phyloP scores from a whole-genome alignment of 2,329 filamentous ascomycete species.

The Ustilaginoidea virens region DNA sequence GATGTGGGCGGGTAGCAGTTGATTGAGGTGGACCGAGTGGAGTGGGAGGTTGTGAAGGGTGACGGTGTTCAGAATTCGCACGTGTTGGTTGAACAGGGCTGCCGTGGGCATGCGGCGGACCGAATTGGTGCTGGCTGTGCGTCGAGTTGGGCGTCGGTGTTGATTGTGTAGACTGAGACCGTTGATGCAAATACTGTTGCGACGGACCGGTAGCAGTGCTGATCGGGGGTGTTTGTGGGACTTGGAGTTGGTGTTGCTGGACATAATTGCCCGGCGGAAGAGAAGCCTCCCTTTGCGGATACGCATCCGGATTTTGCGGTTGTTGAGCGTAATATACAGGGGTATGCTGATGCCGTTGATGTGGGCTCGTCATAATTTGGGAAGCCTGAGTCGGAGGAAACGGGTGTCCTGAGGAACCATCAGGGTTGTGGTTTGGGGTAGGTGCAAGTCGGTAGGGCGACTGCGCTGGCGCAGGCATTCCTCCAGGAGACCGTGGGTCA shows the following conservation, averaged over 20 bases:
- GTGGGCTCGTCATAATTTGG: slow-evolving; percentile 31
- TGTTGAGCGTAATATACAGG: slow-evolving; percentile 26
- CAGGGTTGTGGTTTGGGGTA: slow-evolving; percentile 22
- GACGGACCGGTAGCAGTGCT: slow-evolving; percentile 22
- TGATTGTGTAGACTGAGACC: slow-evolving; percentile 44
- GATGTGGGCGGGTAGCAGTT: slow-evolving; percentile 17
- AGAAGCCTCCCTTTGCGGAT: slow-evolving; percentile 20
- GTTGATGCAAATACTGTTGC: slow-evolving; percentile 26
- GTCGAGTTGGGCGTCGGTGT: slow-evolving; percentile 46
- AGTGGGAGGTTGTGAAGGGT: slow-evolving; percentile 37
- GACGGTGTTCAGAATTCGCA: slow-evolving; percentile 26
- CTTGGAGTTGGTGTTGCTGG: slow-evolving; percentile 20
- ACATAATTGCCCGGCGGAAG: slow-evolving; percentile 24
- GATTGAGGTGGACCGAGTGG: slow-evolving; percentile 35
- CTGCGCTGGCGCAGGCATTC: slow-evolving; percentile 17
- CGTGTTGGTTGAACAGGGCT: slow-evolving; percentile 35
- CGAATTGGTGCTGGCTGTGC: slow-evolving; percentile 41
- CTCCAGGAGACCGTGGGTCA: slow-evolving; percentile 35
- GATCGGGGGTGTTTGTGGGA: slow-evolving; percentile 35
- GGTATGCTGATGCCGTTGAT: slow-evolving; percentile 31
- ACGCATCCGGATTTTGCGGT: slow-evolving; percentile 29
- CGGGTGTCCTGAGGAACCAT: slow-evolving; percentile 30
- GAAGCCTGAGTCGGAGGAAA: slow-evolving; percentile 30
- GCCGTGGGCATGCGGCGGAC: slow-evolving; percentile 31
- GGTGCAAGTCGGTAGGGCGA: slow-evolving; percentile 34